Conservation (phyloP, 1,284 basidiomycete species). For the Papiliotrema laurentii region DNA sequence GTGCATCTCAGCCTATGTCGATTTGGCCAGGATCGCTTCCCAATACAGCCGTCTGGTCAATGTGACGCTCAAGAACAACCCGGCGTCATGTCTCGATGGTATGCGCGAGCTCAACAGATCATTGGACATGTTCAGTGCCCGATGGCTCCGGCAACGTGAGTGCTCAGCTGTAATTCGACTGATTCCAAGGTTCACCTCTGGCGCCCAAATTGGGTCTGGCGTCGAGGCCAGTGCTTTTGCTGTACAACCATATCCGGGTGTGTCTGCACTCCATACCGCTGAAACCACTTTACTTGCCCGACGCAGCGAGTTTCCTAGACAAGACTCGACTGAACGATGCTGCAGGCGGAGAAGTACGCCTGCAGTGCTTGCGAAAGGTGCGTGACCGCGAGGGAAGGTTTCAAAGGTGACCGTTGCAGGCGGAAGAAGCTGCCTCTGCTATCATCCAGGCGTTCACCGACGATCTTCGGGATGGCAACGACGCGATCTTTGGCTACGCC, state of each 20-base stretch:
- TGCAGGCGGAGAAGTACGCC: neutral
- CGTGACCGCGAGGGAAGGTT: neutral
- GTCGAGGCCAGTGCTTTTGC: constrained; percentile 10
- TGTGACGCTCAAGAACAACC: constrained; percentile 11
- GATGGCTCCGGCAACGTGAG: constrained; percentile 16
- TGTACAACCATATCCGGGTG: constrained; percentile 21
- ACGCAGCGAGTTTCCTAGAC: constrained; percentile 8
- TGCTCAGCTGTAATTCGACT: neutral
- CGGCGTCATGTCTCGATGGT: constrained; percentile 4
- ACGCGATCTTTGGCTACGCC: constrained; percentile 11
- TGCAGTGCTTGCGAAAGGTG: constrained; percentile 16
- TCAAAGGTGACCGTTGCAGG: constrained; percentile 10
- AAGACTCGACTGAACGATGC: constrained; percentile 2
- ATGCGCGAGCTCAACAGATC: constrained; percentile 5
- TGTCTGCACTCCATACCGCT: constrained; percentile 17
- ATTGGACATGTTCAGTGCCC: constrained; percentile 13
- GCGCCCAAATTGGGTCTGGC: constrained; percentile 10
- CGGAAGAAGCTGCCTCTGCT: constrained; percentile 10
- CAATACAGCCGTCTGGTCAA: constrained; percentile 18
- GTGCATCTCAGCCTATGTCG: constrained; percentile 16
- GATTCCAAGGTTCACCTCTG: constrained; percentile 13
- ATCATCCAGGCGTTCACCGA: constrained; percentile 20
- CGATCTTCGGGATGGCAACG: constrained; percentile 14
- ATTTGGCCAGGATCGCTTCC: constrained; percentile 16
- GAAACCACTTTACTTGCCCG: constrained; percentile 14